phyloP scores from a whole-genome alignment of 2,329 filamentous ascomycete genomes.

The Xylariaceae sp. region DNA sequence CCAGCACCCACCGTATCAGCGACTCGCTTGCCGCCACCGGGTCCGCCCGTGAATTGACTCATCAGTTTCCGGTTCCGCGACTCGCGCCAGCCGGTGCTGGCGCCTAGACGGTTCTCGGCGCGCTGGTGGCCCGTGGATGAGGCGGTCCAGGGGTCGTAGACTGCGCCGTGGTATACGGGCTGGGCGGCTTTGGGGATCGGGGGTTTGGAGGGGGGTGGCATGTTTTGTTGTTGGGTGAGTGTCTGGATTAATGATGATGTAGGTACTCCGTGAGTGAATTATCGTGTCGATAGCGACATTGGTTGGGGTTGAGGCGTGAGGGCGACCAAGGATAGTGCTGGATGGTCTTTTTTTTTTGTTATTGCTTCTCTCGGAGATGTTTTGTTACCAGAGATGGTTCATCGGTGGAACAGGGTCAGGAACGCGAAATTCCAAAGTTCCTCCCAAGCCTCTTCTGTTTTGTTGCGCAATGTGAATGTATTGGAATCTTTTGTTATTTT shows the following conservation, averaged over 20 bases:
- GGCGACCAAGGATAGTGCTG: too few relatives aligned
- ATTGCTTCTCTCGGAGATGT: too few relatives aligned
- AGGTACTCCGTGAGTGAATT: background rate
- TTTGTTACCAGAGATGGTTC: constrained; percentile 10
- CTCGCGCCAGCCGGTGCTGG: constrained; percentile 63
- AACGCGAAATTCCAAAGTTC: background rate
- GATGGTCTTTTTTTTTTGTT: too few relatives aligned
- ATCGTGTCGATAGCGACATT: background rate
- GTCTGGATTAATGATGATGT: background rate
- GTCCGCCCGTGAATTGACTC: constrained; percentile 58
- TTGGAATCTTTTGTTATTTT: background rate
- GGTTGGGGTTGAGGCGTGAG: too few relatives aligned
- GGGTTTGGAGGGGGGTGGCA: constrained; percentile 23
- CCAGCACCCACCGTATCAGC: constrained; percentile 62
- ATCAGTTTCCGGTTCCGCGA: constrained; percentile 64
- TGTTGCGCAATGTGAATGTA: background rate
- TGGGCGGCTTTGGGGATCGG: constrained; percentile 34
- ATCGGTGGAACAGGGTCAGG: background rate
- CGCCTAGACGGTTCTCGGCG: constrained; percentile 58
- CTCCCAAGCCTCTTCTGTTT: background rate
- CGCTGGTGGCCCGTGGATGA: constrained; percentile 74
- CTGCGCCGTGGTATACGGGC: constrained; percentile 36
- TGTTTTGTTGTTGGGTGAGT: constrained; percentile 10
- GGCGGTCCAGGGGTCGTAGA: constrained; percentile 67
- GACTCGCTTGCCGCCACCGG: constrained; percentile 54